These are phyloP conservation scores for Suillus placidus DNA, from an alignment of 768 basidiomycete species.

Conservation along the genomic window DNA sequence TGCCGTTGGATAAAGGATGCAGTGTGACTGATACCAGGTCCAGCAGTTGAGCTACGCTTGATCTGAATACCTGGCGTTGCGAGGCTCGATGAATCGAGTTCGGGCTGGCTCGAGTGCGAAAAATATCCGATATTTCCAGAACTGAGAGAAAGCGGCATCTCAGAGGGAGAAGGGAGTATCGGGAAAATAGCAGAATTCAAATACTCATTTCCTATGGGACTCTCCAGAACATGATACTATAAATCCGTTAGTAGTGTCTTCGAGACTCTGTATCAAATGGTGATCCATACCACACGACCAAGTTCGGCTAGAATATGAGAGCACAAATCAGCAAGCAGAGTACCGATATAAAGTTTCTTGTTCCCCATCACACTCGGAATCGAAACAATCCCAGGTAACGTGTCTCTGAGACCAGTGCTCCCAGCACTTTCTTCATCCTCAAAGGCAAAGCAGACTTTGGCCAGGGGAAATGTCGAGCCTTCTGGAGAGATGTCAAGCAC, in stretches of 20 bases:
- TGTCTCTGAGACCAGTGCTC: conserved; percentile 57
- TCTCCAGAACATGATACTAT: conserved; percentile 80
- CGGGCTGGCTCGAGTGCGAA: conserved; percentile 58
- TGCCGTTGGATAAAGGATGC: conserved; percentile 46
- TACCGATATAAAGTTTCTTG: conserved; percentile 85
- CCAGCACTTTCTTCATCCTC: conserved; percentile 61
- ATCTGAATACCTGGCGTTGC: conserved; percentile 35
- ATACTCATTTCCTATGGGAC: conserved; percentile 83
- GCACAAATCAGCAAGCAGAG: conserved; percentile 85
- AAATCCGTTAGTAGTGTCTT: conserved; percentile 15
- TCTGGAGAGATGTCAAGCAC: conserved; percentile 69
- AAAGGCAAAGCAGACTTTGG: conserved; percentile 84
- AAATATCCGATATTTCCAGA: conserved; percentile 47
- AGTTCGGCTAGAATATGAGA: conserved; percentile 87
- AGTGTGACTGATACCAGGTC: conserved; percentile 31
- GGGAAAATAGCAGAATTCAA: conserved; percentile 73
- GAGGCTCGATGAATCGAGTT: conserved; percentile 38
- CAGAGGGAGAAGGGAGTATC: conserved; percentile 57
- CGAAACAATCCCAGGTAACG: conserved; percentile 65
- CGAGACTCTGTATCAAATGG: conserved; percentile 8
- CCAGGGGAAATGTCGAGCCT: conserved; percentile 72
- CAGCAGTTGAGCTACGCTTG: conserved; percentile 59
- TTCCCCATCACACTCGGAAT: conserved; percentile 89
- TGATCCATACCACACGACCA: conserved; percentile 70
- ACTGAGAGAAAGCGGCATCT: conserved; percentile 62